A percentile compares a stretch with the other conserved stretches of the same genome.
Evolutionary conservation across 257 asterid genomes (phyloP).

Genomic region (Nicotiana sylvestris): DNA sequence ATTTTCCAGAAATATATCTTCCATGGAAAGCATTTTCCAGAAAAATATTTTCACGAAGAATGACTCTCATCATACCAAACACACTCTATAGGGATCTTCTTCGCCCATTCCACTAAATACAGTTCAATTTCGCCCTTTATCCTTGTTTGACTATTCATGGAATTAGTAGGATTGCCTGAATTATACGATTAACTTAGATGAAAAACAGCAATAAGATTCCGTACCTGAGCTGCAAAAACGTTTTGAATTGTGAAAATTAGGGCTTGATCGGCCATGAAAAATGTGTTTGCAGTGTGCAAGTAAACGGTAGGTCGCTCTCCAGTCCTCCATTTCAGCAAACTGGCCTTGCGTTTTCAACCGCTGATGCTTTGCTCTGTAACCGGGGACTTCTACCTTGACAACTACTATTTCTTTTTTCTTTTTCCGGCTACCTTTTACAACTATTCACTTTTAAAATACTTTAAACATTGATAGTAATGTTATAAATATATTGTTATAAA

Average conservation of each 20-base stretch:
- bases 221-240: conserved; percentile 41
- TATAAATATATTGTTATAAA: too few species aligned
- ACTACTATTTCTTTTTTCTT: too few species aligned
- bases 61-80: background rate
- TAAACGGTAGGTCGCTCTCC: conserved; percentile 39
- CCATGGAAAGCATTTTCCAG: too few species aligned
- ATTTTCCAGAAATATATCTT: background rate
- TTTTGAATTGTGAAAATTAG: conserved; percentile 20
- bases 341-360: background rate
- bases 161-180: background rate
- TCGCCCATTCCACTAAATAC: background rate
- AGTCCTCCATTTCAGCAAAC: conserved; percentile 38
- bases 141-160: background rate
- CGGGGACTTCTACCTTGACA: background rate
- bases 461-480: too few species aligned
- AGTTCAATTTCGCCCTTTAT: background rate
- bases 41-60: background rate
- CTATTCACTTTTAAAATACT: too few species aligned
- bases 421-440: too few species aligned
- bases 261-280: conserved; percentile 25
- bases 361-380: background rate
- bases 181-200: background rate
- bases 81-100: background rate
- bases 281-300: conserved; percentile 33
- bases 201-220: background rate